Base-by-base conservation (phyloP, 805 yeast species). In the Yarrowia deformans region DNA sequence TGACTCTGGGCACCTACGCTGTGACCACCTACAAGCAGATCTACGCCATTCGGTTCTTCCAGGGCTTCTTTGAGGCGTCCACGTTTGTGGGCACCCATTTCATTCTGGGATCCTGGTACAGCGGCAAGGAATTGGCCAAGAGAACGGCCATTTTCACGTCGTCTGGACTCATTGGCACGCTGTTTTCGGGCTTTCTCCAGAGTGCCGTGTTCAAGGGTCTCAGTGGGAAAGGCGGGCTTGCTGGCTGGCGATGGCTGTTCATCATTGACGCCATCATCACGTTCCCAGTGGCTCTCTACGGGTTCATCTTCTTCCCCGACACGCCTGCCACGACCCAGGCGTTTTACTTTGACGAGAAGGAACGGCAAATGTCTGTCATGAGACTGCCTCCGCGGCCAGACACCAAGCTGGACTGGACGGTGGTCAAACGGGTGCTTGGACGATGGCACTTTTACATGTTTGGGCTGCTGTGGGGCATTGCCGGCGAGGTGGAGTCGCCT, bases 21-120 rank as follows among this genome's bases (percentile, higher is more conserved):
- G 79, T 73, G 18, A 74, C 72, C 19, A 74, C 72, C 35, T 73
- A 75, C 12, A 69, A 74, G 55, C 80, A 78, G 60, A 72, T 83
- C 68, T 81, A 75, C 72, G 85, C 83, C 5, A 71, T 81, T 49
- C 76, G 84, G 23, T 82, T 82, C 70, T 72, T 83, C 46, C 75
- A 82, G 64, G 86, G 85, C 1, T 74, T 83, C 16, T 79, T 82
- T 52, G 84, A 81, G 68, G 81, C 83, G 55, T 79, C 83, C 19
- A 78, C 80, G 13, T 83, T 80, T 74, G 83, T 84, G 1, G 74
- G 79, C 10, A 78, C 80, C 12, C 79, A 81, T 12, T 82, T 75
- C 70, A 77, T 84, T 35, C 74, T 81, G 75, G 84, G 84, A 75
- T 79, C 76, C 73, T 84, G 84, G 84, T 84, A 80, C 74, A 80